Base-by-base conservation (phyloP, 441 rosid species). In the Hura crepitans region DNA sequence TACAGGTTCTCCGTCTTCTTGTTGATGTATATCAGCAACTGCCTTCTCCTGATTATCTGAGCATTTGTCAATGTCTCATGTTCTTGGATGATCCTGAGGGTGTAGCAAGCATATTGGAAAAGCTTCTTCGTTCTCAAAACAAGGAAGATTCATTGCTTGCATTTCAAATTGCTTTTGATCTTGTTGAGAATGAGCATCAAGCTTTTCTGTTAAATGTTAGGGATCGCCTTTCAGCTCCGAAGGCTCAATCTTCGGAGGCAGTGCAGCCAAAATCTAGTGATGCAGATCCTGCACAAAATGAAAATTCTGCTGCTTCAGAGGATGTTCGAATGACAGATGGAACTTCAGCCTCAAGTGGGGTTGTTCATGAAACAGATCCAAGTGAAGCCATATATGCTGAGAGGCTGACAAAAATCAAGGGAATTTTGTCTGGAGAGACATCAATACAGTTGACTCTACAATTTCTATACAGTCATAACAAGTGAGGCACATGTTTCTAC, bases 61-160 rank as follows among this genome's bases (percentile, higher is more conserved):
- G 93, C 83, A 90, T 92, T 71, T 95, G 98, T 62, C 99, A 95
- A 80, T 92, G 97, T 82, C 85, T 90, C 50, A 92, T 95, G 99
- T 92, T 95, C 80, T 81, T 95, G 88, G 89, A 91, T 80, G 92
- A 89, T 74, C 96, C 99, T 53, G 88, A 87, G 78, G 85, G 85
- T 66, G 97, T 92, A 76, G 89, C 94, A 49, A 83, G 66, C 79
- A 89, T 90, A 79, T 78, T 95, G 82, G 97, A 95, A 83, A 95
- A 89, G 84, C 99, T 95, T 78, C 85, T 95, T 43, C 87, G 82
- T 27, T 92, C 99, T 1, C 87, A 81, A 46, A 88, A 82, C 79
- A 90, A 86, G 80, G 93, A 95, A 69, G 96, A 95, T 72, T 87
- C 89, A 69, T 81, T 95, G 77, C 72, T 89, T 73, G 95, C 99